These are phyloP conservation scores for Mucor indicus DNA, from an alignment of 371 early-diverging fungal genomes.

Conservation along the genomic window DNA sequence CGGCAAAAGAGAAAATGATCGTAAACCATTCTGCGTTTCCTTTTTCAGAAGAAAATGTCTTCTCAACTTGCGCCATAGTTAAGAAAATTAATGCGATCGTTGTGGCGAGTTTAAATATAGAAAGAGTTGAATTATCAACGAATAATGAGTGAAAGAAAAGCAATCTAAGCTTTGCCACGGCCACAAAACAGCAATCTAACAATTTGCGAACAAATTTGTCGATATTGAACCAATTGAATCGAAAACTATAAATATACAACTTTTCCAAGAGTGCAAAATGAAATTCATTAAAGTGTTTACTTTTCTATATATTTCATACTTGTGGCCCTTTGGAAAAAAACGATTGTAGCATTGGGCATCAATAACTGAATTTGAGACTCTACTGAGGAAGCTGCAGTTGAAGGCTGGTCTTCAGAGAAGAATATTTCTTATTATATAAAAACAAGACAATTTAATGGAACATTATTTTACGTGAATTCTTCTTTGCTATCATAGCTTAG, in stretches of 20 bases:
- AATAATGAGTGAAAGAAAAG: constrained; percentile 22
- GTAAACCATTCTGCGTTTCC: constrained; percentile 13
- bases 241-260: constrained; percentile 6
- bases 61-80: constrained; percentile 16
- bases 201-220: constrained; percentile 20
- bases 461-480: constrained; percentile 4
- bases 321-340: constrained; percentile 7
- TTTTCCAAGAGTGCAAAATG: constrained; percentile 8
- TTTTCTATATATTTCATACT: constrained; percentile 7
- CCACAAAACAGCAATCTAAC: constrained; percentile 15
- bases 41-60: constrained; percentile 11
- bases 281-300: constrained; percentile 11
- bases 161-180: constrained; percentile 1
- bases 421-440: constrained; percentile 1
- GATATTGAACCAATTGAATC: constrained; percentile 15
- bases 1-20: constrained; percentile 14
- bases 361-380: constrained; percentile 9
- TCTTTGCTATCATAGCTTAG: background rate
- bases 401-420: constrained; percentile 3
- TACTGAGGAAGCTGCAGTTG: constrained; percentile 4
- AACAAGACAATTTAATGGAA: background rate
- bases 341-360: constrained; percentile 6
- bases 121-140: constrained; percentile 12
- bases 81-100: constrained; percentile 15
- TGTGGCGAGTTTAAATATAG: constrained; percentile 4